Conservation (phyloP, 2,329 filamentous ascomycete species). For the Fusarium secorum region DNA sequence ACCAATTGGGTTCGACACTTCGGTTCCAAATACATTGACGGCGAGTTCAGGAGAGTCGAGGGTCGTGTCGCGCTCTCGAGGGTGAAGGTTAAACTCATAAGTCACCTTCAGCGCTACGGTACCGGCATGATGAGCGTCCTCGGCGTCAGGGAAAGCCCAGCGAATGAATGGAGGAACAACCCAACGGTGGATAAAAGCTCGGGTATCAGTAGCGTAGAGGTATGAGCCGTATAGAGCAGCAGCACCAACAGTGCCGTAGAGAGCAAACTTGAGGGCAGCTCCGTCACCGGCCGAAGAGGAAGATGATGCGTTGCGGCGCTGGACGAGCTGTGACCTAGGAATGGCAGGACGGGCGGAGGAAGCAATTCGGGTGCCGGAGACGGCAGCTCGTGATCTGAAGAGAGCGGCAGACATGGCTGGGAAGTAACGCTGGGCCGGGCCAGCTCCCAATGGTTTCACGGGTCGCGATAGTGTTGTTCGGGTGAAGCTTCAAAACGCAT, state of each 20-base stretch:
- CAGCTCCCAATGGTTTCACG: constrained; percentile 44
- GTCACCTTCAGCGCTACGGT: constrained; percentile 75
- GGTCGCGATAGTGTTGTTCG: constrained; percentile 34
- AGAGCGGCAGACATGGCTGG: constrained; percentile 41
- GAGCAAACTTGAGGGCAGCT: constrained; percentile 46
- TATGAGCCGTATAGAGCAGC: constrained; percentile 60
- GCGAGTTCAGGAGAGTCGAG: constrained; percentile 47
- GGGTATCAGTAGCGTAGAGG: constrained; percentile 77
- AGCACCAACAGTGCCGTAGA: constrained; percentile 53
- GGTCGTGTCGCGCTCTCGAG: constrained; percentile 73
- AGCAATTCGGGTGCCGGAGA: constrained; percentile 25
- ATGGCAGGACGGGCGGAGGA: constrained; percentile 31
- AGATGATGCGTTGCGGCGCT: constrained; percentile 47
- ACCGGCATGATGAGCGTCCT: constrained; percentile 89
- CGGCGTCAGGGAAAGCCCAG: constrained; percentile 74
- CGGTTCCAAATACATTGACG: constrained; percentile 74
- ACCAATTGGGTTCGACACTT: constrained; percentile 84
- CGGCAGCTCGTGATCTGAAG: constrained; percentile 37
- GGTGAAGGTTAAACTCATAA: constrained; percentile 78
- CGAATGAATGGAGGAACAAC: constrained; percentile 72
- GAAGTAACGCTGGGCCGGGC: constrained; percentile 39
- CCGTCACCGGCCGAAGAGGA: constrained; percentile 46
- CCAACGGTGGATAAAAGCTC: constrained; percentile 74
- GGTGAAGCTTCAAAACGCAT: constrained; percentile 39
- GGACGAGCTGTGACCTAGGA: constrained; percentile 29